phyloP scores from a whole-genome alignment of 352 stramenopile genomes.

The Pythium insidiosum region DNA sequence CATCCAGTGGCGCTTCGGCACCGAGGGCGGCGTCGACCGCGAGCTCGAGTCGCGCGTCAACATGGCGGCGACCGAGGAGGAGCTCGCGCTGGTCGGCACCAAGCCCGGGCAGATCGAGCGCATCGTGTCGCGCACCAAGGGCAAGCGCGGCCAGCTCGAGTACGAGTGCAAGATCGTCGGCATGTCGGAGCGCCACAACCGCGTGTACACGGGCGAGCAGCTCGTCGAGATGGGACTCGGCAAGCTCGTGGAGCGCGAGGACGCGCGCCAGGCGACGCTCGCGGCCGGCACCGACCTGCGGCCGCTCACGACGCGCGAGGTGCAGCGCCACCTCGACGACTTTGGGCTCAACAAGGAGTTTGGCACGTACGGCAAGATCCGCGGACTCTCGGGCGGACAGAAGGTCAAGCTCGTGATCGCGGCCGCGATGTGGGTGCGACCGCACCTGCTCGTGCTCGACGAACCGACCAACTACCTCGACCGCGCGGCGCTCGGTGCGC shows the following conservation, averaged over 20 bases:
- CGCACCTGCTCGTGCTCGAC: slow-evolving; percentile 85
- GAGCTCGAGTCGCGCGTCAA: slow-evolving; percentile 85
- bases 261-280: slow-evolving; percentile 55
- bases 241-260: slow-evolving; percentile 53
- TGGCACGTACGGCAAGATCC: slow-evolving; percentile 75
- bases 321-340: slow-evolving; percentile 72
- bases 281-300: slow-evolving; percentile 46
- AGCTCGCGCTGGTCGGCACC: slow-evolving; percentile 88
- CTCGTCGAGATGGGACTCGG: slow-evolving; percentile 59
- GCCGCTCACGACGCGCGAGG: slow-evolving; percentile 56
- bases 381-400: slow-evolving; percentile 64
- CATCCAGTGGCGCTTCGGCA: slow-evolving; percentile 96
- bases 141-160: slow-evolving; percentile 64
- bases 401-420: slow-evolving; percentile 81
- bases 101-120: slow-evolving; percentile 90
- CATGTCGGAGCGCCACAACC: slow-evolving; percentile 52
- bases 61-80: slow-evolving; percentile 89
- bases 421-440: slow-evolving; percentile 73
- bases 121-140: slow-evolving; percentile 86
- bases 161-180: slow-evolving; percentile 89
- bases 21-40: slow-evolving; percentile 93
- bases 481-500: slow-evolving; percentile 42
- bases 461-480: slow-evolving; percentile 88
- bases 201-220: slow-evolving; percentile 60
- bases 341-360: slow-evolving; percentile 67